phyloP scores from a whole-genome alignment of 148 eudicot genomes.

The Silene conica region DNA sequence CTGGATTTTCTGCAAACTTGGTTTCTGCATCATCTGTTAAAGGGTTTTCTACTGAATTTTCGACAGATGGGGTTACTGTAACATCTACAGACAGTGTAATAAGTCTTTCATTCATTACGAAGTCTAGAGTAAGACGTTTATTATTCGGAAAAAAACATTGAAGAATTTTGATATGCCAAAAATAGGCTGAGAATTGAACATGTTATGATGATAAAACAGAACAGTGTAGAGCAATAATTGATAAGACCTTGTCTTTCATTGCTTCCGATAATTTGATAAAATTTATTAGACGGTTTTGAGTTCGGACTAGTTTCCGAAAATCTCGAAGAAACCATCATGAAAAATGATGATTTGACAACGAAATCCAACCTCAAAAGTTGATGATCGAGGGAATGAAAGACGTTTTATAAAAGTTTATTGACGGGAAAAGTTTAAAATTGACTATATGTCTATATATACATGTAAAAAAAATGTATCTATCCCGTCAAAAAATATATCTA shows the following conservation, averaged over 20 bases:
- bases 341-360: background rate
- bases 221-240: background rate
- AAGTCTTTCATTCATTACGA: background rate
- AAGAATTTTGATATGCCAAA: background rate
- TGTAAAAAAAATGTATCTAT: too few species aligned
- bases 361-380: background rate
- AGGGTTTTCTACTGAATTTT: background rate
- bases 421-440: background rate
- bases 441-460: background rate
- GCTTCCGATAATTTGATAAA: background rate
- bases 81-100: background rate
- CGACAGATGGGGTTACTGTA: background rate
- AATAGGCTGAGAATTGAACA: conserved; percentile 5
- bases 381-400: background rate
- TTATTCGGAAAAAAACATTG: background rate
- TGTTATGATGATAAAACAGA: conserved; percentile 3
- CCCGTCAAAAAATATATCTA: too few species aligned
- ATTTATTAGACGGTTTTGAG: conserved; percentile 4
- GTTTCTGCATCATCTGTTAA: too few species aligned
- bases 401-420: background rate
- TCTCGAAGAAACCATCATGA: conserved; percentile 4
- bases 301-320: background rate
- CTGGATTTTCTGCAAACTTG: too few species aligned
- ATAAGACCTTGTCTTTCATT: background rate
- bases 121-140: background rate